Evolutionary conservation across 768 basidiomycete species (phyloP).

Genomic region (Lyophyllum decastes): DNA sequence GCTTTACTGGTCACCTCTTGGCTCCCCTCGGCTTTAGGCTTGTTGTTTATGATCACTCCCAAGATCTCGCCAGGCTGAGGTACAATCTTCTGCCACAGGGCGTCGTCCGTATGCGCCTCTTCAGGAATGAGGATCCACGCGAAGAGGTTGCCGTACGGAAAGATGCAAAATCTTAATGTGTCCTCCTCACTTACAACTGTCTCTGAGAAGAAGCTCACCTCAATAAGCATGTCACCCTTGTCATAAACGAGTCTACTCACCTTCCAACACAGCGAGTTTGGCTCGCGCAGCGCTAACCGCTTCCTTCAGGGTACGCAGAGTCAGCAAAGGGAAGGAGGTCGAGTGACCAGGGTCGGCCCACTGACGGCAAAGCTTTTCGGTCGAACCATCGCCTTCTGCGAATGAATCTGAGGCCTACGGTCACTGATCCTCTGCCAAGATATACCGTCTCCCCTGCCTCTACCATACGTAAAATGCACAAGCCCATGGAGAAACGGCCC

Average conservation of each 20-base stretch:
- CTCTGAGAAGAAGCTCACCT: too few relatives aligned
- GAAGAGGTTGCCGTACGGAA: not conserved
- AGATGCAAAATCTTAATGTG: slow-evolving; percentile 2
- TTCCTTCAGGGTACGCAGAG: not conserved
- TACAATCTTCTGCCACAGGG: slow-evolving; percentile 8
- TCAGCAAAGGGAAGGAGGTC: not conserved
- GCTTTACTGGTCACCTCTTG: too few relatives aligned
- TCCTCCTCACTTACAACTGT: not conserved
- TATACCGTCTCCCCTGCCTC: not conserved
- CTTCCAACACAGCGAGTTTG: not conserved
- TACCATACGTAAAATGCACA: not conserved
- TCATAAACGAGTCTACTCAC: not conserved
- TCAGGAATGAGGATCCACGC: slow-evolving; percentile 2
- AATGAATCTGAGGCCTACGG: too few relatives aligned
- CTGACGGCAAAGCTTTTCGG: not conserved
- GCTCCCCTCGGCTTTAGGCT: not conserved
- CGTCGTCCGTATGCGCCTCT: not conserved
- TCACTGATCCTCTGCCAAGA: too few relatives aligned
- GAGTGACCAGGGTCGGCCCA: not conserved
- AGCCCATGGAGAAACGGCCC: not conserved
- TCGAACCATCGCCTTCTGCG: not conserved
- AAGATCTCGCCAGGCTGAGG: slow-evolving; percentile 6
- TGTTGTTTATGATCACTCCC: not conserved
- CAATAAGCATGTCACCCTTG: not conserved
- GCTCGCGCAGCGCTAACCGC: not conserved